These are phyloP conservation scores for Plasmodium inui DNA, from an alignment of 169 alveolate species.

Conservation along the genomic window DNA sequence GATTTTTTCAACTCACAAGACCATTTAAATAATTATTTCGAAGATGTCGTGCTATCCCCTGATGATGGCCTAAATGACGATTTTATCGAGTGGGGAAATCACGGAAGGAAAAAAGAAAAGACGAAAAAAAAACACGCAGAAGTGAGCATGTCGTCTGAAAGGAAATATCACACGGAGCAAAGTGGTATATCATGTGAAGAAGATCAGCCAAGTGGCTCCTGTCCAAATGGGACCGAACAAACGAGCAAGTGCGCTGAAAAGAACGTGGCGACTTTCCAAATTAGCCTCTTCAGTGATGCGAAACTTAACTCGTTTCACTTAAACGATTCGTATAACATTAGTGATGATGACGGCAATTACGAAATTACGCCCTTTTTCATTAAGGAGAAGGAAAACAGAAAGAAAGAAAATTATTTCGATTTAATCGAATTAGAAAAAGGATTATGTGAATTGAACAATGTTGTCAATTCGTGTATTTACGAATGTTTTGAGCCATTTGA, in stretches of 20 bases:
- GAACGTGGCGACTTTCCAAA: conserved; percentile 19
- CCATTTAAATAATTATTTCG: conserved; percentile 34
- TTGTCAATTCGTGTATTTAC: conserved; percentile 57
- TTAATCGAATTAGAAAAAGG: conserved; percentile 70
- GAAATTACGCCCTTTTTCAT: conserved; percentile 69
- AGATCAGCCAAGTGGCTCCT: not conserved
- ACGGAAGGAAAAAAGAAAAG: not conserved
- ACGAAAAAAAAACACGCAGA: not conserved
- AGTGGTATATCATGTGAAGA: not conserved
- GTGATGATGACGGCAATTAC: conserved; percentile 30
- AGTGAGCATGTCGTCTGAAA: not conserved
- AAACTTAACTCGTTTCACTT: conserved; percentile 22
- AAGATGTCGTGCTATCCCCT: not conserved
- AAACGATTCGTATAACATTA: conserved; percentile 28
- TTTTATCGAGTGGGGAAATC: not conserved
- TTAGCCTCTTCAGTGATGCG: conserved; percentile 24
- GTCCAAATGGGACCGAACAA: not conserved
- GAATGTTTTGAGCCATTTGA: conserved; percentile 64
- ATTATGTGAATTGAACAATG: conserved; percentile 50
- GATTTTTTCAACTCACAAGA: conserved; percentile 58
- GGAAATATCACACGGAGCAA: not conserved
- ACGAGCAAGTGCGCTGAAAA: not conserved
- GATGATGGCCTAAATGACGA: not conserved
- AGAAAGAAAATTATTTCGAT: conserved; percentile 25
- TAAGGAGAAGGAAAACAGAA: conserved; percentile 23